Evolutionary conservation across 1,284 basidiomycete species (phyloP).

Genomic region (Stygiomarasmius scandens): DNA sequence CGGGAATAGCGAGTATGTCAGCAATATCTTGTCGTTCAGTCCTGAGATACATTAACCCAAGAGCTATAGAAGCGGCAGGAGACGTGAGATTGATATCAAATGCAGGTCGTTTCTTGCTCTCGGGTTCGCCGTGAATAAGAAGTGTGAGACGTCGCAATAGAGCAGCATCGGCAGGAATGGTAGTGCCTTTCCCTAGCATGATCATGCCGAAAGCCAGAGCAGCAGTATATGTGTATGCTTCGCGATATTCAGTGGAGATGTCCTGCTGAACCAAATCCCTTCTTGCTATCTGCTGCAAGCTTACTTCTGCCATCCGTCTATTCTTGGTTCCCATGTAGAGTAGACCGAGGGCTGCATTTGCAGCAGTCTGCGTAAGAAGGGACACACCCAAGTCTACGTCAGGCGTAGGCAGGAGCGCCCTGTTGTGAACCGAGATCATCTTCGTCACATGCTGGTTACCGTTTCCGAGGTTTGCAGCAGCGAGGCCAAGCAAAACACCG

Average conservation of each 20-base stretch:
- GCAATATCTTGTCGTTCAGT: slow-evolving; percentile 86
- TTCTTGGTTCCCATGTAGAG: slow-evolving; percentile 89
- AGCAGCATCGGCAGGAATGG: slow-evolving; percentile 74
- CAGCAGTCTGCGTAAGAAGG: slow-evolving; percentile 88
- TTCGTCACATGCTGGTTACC: slow-evolving; percentile 88
- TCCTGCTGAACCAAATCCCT: slow-evolving; percentile 80
- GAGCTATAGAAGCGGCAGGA: slow-evolving; percentile 86
- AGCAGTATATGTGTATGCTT: slow-evolving; percentile 90
- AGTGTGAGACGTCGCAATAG: slow-evolving; percentile 68
- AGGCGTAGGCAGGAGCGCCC: slow-evolving; percentile 87
- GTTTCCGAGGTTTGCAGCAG: slow-evolving; percentile 89
- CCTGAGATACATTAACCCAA: slow-evolving; percentile 91
- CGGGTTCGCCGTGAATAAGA: slow-evolving; percentile 73
- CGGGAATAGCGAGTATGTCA: slow-evolving; percentile 82
- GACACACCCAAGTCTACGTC: slow-evolving; percentile 89
- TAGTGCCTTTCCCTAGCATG: slow-evolving; percentile 87
- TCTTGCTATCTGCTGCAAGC: slow-evolving; percentile 83
- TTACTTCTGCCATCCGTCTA: slow-evolving; percentile 89
- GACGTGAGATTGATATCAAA: slow-evolving; percentile 89
- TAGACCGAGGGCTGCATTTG: slow-evolving; percentile 87
- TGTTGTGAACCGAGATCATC: slow-evolving; percentile 89
- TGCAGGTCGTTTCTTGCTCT: slow-evolving; percentile 43
- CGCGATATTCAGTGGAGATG: slow-evolving; percentile 81
- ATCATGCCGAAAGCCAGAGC: slow-evolving; percentile 94
- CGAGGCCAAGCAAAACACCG: slow-evolving; percentile 88